Evolutionary conservation across 2,329 filamentous ascomycete genomes (phyloP).

Genomic region (Pseudocercospora musae): DNA sequence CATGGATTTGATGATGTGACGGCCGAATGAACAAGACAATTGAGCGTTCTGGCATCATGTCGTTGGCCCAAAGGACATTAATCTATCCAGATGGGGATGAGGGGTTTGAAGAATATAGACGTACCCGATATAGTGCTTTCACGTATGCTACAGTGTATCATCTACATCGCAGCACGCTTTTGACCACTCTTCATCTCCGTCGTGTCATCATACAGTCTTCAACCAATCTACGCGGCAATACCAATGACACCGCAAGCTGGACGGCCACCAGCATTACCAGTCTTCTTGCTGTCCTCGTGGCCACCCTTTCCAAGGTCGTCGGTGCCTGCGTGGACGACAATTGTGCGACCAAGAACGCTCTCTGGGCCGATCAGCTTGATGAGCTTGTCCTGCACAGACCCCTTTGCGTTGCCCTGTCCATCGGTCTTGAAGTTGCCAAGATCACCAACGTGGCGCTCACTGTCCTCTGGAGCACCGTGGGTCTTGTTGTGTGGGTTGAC

Average conservation of each 20-base stretch:
- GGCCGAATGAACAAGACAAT: not conserved
- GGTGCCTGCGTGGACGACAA: conserved; percentile 91
- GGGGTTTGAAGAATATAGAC: not conserved
- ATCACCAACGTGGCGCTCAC: conserved; percentile 90
- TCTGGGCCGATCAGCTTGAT: conserved; percentile 96
- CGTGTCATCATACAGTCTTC: conserved; percentile 10
- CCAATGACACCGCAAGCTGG: conserved; percentile 75
- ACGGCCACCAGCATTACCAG: conserved; percentile 87
- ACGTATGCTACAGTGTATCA: conserved; percentile 2
- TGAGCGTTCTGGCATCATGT: not conserved
- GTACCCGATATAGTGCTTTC: not conserved
- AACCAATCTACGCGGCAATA: conserved; percentile 32
- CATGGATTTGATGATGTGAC: not conserved
- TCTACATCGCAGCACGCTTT: conserved; percentile 9
- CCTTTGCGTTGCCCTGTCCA: conserved; percentile 83
- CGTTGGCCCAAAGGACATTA: not conserved
- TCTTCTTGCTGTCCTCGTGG: conserved; percentile 96
- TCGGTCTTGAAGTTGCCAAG: conserved; percentile 97
- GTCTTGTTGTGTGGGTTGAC: conserved; percentile 94
- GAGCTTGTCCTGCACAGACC: conserved; percentile 72
- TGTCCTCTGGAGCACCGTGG: conserved; percentile 82
- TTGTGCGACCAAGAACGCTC: conserved; percentile 91
- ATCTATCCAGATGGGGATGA: not conserved
- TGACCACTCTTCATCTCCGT: conserved; percentile 16
- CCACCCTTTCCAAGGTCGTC: conserved; percentile 93